Evolutionary conservation across 768 basidiomycete genomes (phyloP).

Genomic region (Lactifluus piperatus): DNA sequence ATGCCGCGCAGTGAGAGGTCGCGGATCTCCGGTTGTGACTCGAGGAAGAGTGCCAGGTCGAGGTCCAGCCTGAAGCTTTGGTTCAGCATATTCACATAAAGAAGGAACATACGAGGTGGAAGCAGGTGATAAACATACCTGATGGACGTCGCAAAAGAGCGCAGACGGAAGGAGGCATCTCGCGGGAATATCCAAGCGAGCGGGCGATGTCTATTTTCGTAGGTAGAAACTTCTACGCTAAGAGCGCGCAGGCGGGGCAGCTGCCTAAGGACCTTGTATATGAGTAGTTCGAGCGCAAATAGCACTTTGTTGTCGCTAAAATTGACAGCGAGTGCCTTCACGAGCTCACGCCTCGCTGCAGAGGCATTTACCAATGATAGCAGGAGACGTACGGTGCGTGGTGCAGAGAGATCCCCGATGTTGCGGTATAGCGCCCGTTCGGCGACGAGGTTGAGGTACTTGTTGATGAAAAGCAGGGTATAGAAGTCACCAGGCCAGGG

Average conservation of each 20-base stretch:
- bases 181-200: constrained; percentile 37
- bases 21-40: constrained; percentile 37
- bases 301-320: constrained; percentile 33
- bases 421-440: constrained; percentile 31
- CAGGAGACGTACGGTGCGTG: constrained; percentile 31
- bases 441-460: constrained; percentile 25
- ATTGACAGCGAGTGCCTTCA: constrained; percentile 41
- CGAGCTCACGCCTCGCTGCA: constrained; percentile 29
- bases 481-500: constrained; percentile 12
- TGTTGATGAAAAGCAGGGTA: constrained; percentile 22
- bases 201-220: constrained; percentile 22
- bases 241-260: constrained; percentile 36
- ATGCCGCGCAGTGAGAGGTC: constrained; percentile 52
- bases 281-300: constrained; percentile 40
- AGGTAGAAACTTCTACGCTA: constrained; percentile 36
- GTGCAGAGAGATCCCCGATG: constrained; percentile 29
- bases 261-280: constrained; percentile 36
- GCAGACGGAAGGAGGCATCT: constrained; percentile 36
- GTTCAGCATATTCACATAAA: not conserved
- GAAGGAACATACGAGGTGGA: not conserved
- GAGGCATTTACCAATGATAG: constrained; percentile 33
- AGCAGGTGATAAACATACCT: constrained; percentile 27
- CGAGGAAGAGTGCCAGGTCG: constrained; percentile 42
- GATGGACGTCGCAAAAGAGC: constrained; percentile 46
- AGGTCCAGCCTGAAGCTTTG: constrained; percentile 23